Base-by-base conservation (phyloP, 2,329 filamentous ascomycete genomes). In the Diaporthe caulivora region DNA sequence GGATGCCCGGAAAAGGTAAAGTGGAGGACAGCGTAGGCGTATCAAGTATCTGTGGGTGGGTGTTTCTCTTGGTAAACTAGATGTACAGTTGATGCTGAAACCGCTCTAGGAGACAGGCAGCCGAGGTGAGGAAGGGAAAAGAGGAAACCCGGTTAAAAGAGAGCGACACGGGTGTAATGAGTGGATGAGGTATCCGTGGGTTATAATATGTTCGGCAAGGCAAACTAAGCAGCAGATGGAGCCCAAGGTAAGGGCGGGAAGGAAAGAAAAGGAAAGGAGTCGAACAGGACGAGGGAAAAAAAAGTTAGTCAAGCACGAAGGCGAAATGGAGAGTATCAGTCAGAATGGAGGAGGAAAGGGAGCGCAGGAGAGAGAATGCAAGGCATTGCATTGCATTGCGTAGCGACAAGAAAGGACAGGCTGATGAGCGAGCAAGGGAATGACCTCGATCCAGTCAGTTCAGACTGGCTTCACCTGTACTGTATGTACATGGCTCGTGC, bases 81-180 rank as follows among this genome's bases (percentile, higher is more conserved):
- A 37, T 73, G 72, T 67, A 64, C 34, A 51, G 68, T 67, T 18
- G 64, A 31, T 37, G 65, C 65, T 71, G 65, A 73, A 72, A 57
- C 54, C 44, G 37, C 71, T 71, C 54, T 55, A 74, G 70, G 70
- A 75, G 72, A 75, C 55, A 53, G 54, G 44, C 64, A 70, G 71
- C 51, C 42, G 53, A 40, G 55, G 67, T 42, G 37, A 60, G 69
- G 47, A 67, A 64, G 58, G 53, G 72, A 73, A 71, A 62, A 72
- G 62, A 72, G 68, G 54, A 70, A 74, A 72, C 54, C 18, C 70
- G 72, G 64, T 68, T 72, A 74, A 75, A 75, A 75, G 60, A 67
- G 58, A 74, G 69, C 54, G 58, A 65, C 65, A 53, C 73, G 4
- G 65, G 73, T 40, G 73, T 29, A 68, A 68, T 67, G 71, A 73